Percentiles rank a stretch among this genome's conserved stretches.
Evolutionary conservation across 306 rosid genomes (phyloP).

Genomic region (Senna siamea): DNA sequence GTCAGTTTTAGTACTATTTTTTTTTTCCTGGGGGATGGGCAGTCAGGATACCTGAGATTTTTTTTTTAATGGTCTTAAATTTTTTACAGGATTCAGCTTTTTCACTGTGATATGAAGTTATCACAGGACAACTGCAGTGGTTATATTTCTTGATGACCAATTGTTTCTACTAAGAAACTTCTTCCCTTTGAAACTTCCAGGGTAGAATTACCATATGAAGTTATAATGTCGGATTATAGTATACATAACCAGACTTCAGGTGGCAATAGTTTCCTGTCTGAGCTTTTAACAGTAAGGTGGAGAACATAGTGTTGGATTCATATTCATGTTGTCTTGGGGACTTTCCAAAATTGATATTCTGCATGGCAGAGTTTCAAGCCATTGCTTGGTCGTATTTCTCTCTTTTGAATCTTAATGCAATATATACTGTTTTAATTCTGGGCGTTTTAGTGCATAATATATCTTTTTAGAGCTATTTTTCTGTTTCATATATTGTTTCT

Average conservation of each 20-base stretch:
- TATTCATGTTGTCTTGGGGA: background rate
- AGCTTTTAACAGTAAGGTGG: background rate
- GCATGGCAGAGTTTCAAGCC: background rate
- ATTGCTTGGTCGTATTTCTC: conserved; percentile 18
- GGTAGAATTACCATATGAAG: background rate
- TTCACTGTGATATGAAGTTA: background rate
- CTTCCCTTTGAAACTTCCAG: background rate
- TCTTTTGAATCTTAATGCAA: background rate
- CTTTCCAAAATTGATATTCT: background rate
- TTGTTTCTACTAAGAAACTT: background rate
- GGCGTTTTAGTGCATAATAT: conserved; percentile 1
- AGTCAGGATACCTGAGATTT: background rate
- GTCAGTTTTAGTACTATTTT: conserved; percentile 20
- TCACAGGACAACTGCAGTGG: background rate
- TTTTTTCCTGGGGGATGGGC: background rate
- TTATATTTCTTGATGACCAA: background rate
- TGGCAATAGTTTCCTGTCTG: background rate
- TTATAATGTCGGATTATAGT: background rate
- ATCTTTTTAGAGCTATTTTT: conserved; percentile 3
- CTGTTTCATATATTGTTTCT: conserved; percentile 21
- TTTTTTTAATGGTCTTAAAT: background rate
- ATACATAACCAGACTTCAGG: background rate
- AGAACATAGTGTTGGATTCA: background rate
- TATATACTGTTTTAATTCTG: background rate
- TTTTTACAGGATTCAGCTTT: background rate